Conservation (phyloP, 345 rosid genomes). For the Sisymbrium altissimum region DNA sequence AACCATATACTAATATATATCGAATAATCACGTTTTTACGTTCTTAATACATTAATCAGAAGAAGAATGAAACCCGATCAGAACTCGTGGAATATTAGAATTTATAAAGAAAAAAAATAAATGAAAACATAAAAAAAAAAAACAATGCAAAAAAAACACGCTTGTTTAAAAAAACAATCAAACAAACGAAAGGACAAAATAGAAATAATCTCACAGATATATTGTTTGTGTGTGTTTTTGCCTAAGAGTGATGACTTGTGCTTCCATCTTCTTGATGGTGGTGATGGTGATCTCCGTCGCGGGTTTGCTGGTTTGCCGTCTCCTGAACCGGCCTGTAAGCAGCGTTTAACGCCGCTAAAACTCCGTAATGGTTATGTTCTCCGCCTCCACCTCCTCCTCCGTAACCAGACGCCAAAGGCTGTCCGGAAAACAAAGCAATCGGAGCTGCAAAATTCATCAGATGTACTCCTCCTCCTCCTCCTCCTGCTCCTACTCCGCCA, state of each 20-base stretch:
- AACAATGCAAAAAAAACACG: slow-evolving; percentile 22
- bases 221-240: slow-evolving; percentile 21
- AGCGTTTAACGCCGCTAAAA: slow-evolving; percentile 67
- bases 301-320: slow-evolving; percentile 42
- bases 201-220: slow-evolving; percentile 28
- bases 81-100: neutral
- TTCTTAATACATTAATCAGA: slow-evolving; percentile 26
- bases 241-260: slow-evolving; percentile 41
- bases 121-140: slow-evolving; percentile 17
- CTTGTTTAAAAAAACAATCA: slow-evolving; percentile 25
- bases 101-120: slow-evolving; percentile 1
- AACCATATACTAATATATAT: slow-evolving; percentile 11
- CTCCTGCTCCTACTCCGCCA: neutral
- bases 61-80: slow-evolving; percentile 27
- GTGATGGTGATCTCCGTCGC: slow-evolving; percentile 42
- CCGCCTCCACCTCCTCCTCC: slow-evolving; percentile 27
- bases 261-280: slow-evolving; percentile 38
- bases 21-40: slow-evolving; percentile 18
- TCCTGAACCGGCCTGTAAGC: slow-evolving; percentile 45
- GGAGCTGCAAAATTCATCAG: slow-evolving; percentile 76
- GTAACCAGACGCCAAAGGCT: slow-evolving; percentile 41
- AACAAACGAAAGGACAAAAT: slow-evolving; percentile 29
- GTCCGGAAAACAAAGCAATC: slow-evolving; percentile 65
- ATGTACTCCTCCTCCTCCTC: slow-evolving; percentile 50
- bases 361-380: slow-evolving; percentile 55